Percentiles rank a stretch among this genome's conserved stretches.
Evolutionary conservation across 371 early-diverging fungal genomes (phyloP).

Genomic region (Rhizopus stolonifer): DNA sequence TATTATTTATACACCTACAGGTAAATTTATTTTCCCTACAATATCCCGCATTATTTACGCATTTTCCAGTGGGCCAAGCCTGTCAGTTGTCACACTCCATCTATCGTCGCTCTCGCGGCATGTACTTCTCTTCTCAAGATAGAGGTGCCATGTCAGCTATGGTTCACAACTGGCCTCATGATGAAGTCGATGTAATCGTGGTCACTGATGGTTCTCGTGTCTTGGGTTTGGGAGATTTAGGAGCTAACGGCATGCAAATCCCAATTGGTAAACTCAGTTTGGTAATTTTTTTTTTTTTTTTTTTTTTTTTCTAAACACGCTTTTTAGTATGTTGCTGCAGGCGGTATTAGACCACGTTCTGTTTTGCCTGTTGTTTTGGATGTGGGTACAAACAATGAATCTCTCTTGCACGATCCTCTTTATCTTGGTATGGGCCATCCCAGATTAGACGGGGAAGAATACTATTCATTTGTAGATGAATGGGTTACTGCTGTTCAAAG

Average conservation of each 20-base stretch:
- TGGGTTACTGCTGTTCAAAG: conserved; percentile 62
- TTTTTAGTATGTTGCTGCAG: conserved; percentile 58
- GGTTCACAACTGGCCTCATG: conserved; percentile 60
- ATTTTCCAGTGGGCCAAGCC: conserved; percentile 53
- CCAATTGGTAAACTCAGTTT: conserved; percentile 65
- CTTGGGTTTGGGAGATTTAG: conserved; percentile 66
- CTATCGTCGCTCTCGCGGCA: conserved; percentile 64
- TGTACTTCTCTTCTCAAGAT: conserved; percentile 64
- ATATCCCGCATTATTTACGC: neutral
- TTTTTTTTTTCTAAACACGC: conserved; percentile 9
- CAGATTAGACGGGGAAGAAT: conserved; percentile 59
- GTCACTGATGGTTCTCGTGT: conserved; percentile 71
- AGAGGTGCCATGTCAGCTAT: conserved; percentile 62
- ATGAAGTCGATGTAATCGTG: conserved; percentile 64
- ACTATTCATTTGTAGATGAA: conserved; percentile 66
- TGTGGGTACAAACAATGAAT: conserved; percentile 66
- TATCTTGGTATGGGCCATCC: conserved; percentile 69
- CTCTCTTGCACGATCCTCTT: conserved; percentile 57
- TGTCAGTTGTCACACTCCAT: conserved; percentile 60
- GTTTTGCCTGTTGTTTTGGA: conserved; percentile 67
- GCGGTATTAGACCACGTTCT: conserved; percentile 64
- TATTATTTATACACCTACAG: conserved; percentile 53
- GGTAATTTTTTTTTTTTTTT: conserved; percentile 31
- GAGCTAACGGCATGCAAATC: conserved; percentile 71
- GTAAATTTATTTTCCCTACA: conserved; percentile 14